These are phyloP conservation scores for Sporothrix phasma DNA, from an alignment of 2,329 filamentous ascomycete species.

Conservation along the genomic window DNA sequence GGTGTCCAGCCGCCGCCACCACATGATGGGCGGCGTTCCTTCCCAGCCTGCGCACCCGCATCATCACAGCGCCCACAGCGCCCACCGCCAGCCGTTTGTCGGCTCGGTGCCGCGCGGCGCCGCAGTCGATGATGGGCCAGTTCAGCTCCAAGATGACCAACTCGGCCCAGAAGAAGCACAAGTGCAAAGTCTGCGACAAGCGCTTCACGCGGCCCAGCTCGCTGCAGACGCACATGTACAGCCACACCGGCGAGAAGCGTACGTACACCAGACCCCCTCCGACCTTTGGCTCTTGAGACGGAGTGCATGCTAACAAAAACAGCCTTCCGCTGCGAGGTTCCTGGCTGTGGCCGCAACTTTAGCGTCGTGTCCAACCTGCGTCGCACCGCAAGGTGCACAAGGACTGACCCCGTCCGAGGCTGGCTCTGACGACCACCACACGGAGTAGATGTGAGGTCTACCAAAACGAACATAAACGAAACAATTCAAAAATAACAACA, in stretches of 20 bases:
- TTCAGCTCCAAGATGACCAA: slow-evolving; percentile 95
- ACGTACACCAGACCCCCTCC: slow-evolving; percentile 43
- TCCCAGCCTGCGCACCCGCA: background rate
- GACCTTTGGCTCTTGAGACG: background rate
- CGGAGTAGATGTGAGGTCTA: slow-evolving; percentile 20
- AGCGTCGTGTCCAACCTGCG: slow-evolving; percentile 94
- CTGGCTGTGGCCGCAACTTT: slow-evolving; percentile 91
- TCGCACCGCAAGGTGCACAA: slow-evolving; percentile 96
- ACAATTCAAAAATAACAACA: background rate
- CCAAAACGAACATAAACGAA: too few relatives aligned
- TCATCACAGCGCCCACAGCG: background rate
- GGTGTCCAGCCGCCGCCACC: background rate
- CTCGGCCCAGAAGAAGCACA: slow-evolving; percentile 98
- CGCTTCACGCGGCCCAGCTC: slow-evolving; percentile 91
- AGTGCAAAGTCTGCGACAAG: slow-evolving; percentile 98
- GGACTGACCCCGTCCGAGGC: slow-evolving; percentile 54
- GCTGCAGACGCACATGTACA: slow-evolving; percentile 95
- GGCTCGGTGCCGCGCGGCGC: slow-evolving; percentile 52
- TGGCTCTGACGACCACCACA: slow-evolving; percentile 52
- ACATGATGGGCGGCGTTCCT: background rate
- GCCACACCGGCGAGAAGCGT: slow-evolving; percentile 97
- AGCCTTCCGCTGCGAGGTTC: slow-evolving; percentile 92
- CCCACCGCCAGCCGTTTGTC: background rate
- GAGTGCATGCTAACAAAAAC: slow-evolving; percentile 1
- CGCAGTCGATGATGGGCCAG: slow-evolving; percentile 96